Evolutionary conservation across 805 yeast genomes (phyloP).

Genomic region (Kodamaea leandrae): DNA sequence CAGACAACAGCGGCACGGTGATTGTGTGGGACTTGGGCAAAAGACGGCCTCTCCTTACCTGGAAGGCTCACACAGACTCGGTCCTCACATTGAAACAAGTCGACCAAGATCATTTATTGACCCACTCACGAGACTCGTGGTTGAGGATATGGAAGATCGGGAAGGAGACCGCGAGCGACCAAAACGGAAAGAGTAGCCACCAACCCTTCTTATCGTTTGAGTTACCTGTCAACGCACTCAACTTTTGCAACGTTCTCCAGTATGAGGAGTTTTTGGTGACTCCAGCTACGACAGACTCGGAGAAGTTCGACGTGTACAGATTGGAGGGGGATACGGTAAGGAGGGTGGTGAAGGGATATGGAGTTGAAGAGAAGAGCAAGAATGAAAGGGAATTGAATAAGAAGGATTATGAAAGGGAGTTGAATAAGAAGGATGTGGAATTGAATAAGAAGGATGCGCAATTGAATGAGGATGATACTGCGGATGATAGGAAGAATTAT

Average conservation of each 20-base stretch:
- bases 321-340: slow-evolving; percentile 21
- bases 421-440: background rate
- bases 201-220: slow-evolving; percentile 35
- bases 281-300: slow-evolving; percentile 65
- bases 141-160: slow-evolving; percentile 13
- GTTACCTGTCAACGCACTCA: slow-evolving; percentile 70
- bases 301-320: slow-evolving; percentile 60
- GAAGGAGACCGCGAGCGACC: no score
- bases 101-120: slow-evolving; percentile 14
- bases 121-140: slow-evolving; percentile 14
- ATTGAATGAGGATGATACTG: background rate
- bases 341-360: slow-evolving; percentile 14
- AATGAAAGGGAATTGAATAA: background rate
- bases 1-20: slow-evolving; percentile 62
- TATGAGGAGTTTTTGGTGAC: slow-evolving; percentile 40
- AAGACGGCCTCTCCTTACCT: slow-evolving; percentile 53
- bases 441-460: background rate
- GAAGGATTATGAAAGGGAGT: background rate
- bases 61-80: slow-evolving; percentile 58
- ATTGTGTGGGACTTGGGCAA: slow-evolving; percentile 63
- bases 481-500: no score
- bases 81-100: slow-evolving; percentile 45
- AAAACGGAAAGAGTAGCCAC: background rate
- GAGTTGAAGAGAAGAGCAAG: slow-evolving; percentile 8
- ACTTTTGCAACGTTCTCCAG: slow-evolving; percentile 64